Conservation (phyloP, 441 rosid species). For the Metrosideros polymorpha region DNA sequence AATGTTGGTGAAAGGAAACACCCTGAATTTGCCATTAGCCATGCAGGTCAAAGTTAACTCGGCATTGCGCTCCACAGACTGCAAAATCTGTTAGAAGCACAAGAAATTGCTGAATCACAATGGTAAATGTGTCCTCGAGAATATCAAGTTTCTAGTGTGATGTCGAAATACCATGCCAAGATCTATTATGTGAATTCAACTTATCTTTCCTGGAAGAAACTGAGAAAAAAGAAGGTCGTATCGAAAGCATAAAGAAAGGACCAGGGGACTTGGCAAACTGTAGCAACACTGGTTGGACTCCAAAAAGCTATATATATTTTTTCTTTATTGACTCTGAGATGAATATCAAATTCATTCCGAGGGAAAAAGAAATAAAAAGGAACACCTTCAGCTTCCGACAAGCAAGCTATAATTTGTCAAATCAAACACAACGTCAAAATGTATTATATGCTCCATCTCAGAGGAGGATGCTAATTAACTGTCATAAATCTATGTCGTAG, state of each 20-base stretch:
- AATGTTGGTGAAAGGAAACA: constrained; percentile 53
- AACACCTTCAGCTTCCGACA: neutral
- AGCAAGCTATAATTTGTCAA: neutral
- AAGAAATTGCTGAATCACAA: neutral
- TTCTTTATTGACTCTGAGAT: neutral
- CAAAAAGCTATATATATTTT: neutral
- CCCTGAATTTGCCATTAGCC: constrained; percentile 50
- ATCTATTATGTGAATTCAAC: neutral
- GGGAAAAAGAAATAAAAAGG: neutral
- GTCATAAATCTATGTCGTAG: neutral
- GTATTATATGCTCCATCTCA: neutral
- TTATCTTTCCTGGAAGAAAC: neutral
- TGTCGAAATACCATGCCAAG: neutral
- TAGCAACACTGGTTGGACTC: neutral
- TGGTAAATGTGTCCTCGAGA: neutral
- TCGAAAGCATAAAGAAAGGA: neutral
- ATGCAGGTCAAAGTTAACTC: constrained; percentile 67
- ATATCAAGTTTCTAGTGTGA: neutral
- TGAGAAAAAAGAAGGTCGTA: neutral
- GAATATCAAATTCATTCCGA: too few relatives aligned
- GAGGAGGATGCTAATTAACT: neutral
- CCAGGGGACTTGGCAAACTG: neutral
- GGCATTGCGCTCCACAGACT: constrained; percentile 43
- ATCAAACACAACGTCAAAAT: neutral
- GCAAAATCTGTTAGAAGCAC: constrained; percentile 9